Percentiles rank a stretch among this genome's conserved stretches.
phyloP scores from a whole-genome alignment of 768 basidiomycete genomes.

The Rossbeevera mucosa region DNA sequence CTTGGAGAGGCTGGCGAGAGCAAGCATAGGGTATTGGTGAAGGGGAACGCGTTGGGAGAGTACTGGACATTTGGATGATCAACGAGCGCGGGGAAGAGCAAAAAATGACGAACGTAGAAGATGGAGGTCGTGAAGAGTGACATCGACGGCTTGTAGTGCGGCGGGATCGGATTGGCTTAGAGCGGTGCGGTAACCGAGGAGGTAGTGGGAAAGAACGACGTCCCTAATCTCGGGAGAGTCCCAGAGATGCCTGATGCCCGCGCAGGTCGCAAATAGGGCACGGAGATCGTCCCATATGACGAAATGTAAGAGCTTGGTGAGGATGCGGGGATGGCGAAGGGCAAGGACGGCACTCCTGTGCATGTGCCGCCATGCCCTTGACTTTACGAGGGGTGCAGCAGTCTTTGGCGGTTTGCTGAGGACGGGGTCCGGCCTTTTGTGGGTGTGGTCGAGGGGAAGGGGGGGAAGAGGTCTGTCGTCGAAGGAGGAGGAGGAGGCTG shows the following conservation, averaged over 20 bases:
- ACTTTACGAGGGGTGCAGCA: constrained; percentile 7
- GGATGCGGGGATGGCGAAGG: constrained; percentile 33
- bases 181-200: constrained; percentile 53
- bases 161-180: constrained; percentile 38
- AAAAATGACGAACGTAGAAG: constrained; percentile 52
- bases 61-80: constrained; percentile 37
- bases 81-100: constrained; percentile 6
- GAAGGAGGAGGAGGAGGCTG: constrained; percentile 12
- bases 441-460: constrained; percentile 1
- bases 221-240: constrained; percentile 32
- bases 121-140: constrained; percentile 57
- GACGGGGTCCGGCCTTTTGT: neutral
- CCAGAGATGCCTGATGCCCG: constrained; percentile 33
- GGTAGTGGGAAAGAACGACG: constrained; percentile 42
- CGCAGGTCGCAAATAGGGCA: constrained; percentile 35
- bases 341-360: constrained; percentile 22
- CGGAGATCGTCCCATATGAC: constrained; percentile 39
- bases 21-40: constrained; percentile 68
- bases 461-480: constrained; percentile 21
- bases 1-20: constrained; percentile 49
- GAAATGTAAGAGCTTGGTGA: constrained; percentile 30
- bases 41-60: constrained; percentile 60
- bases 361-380: constrained; percentile 27
- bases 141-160: constrained; percentile 42
- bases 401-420: constrained; percentile 1